These are phyloP conservation scores for Dalbergia cochinchinensis DNA, from an alignment of 306 rosid genomes.

Conservation along the genomic window DNA sequence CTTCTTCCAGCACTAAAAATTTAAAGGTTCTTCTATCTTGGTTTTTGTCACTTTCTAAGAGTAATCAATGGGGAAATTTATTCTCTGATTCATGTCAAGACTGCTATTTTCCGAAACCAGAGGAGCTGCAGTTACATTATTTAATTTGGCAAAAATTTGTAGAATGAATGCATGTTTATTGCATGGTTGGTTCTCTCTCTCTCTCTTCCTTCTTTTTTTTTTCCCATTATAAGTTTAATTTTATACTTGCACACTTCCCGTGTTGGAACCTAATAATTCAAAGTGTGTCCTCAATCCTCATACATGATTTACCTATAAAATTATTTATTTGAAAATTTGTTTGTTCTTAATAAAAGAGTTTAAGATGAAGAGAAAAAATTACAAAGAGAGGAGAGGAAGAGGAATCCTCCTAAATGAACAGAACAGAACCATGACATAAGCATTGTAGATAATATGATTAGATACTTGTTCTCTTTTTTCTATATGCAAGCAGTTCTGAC, in stretches of 20 bases:
- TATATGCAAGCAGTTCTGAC: neutral
- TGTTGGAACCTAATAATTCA: conserved; percentile 2
- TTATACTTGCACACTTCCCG: neutral
- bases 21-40: conserved; percentile 15
- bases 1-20: conserved; percentile 19
- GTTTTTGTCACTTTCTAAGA: neutral
- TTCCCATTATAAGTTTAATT: neutral
- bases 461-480: neutral
- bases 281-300: neutral
- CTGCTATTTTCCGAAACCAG: neutral
- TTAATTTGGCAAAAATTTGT: conserved; percentile 10
- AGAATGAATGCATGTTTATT: conserved; percentile 9
- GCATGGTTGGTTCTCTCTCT: neutral
- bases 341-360: too few species aligned
- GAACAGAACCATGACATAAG: neutral
- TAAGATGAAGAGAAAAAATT: too few species aligned
- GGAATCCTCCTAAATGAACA: too few species aligned
- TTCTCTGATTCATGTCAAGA: neutral
- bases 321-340: neutral
- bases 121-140: conserved; percentile 11
- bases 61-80: neutral
- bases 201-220: neutral
- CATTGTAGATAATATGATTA: neutral
- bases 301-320: neutral
- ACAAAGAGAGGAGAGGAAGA: too few species aligned